Base-by-base conservation (phyloP, 441 rosid genomes). In the Sinapis alba region DNA sequence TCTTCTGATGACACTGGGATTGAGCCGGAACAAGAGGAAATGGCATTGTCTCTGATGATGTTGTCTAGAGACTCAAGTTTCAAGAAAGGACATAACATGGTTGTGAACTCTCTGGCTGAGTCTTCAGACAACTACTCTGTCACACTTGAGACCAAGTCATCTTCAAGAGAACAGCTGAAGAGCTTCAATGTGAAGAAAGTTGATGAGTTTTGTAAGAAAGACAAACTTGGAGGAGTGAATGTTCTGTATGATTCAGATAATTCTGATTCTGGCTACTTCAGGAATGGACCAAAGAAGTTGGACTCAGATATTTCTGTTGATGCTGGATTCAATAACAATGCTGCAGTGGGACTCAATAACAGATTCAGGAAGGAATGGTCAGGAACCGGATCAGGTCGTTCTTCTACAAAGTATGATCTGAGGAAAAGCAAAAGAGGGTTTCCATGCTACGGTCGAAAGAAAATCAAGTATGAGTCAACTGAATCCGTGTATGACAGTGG, bases 41-140 rank as follows among this genome's bases (percentile, higher is more conserved):
- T 85, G 30, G 99, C 99, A 11, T 80, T 69, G 89, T 87, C 98
- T 81, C 74, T 94, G 82, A 92, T 94, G 97, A 84, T 92, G 98
- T 45, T 94, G 60, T 94, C 99, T 2, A 92, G 87, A 72, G 99
- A 92, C 74, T 85, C 88, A 59, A 69, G 83, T 74, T 77, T 79
- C 50, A 84, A 79, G 84, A 89, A 86, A 62, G 84, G 85, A 59
- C 66, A 72, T 50, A 69, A 38, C 72, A n/a, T 67, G 64, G 27
- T 65, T 26, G 69, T 83, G 73, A 86, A 80, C 75, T 91, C 84
- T 6, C 34, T 78, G 75, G 88, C 80, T 18, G 92, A 93, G 68
- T 87, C 86, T 70, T 87, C 97, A 12, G 95, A 93, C 50, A 85
- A 87, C 76, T 84, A 86, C 75, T 92, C 94, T 64, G 88, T 84